Conservation (phyloP, 768 basidiomycete species). For the Asterophora parasitica region DNA sequence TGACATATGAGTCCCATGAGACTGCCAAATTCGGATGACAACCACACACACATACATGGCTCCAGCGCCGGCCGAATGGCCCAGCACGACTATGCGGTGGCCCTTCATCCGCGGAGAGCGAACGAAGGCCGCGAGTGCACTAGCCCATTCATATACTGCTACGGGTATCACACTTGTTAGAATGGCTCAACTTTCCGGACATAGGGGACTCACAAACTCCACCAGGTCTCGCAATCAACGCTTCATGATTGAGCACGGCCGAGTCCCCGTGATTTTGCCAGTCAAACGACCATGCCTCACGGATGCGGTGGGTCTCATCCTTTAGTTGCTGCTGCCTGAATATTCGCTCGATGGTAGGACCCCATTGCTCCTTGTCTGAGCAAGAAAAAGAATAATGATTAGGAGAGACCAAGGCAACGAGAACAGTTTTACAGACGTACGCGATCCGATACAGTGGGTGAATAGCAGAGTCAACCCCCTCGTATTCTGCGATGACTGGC, state of each 20-base stretch:
- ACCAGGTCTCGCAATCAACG: slow-evolving; percentile 25
- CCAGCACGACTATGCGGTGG: slow-evolving; percentile 12
- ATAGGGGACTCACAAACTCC: slow-evolving; percentile 14
- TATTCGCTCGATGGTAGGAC: slow-evolving; percentile 37
- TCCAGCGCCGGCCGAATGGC: slow-evolving; percentile 18
- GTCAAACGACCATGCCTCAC: slow-evolving; percentile 48
- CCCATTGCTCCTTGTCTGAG: slow-evolving; percentile 55
- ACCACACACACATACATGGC: slow-evolving; percentile 27
- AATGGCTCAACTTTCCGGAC: background rate
- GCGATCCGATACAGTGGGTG: slow-evolving; percentile 43
- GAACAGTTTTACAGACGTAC: slow-evolving; percentile 32
- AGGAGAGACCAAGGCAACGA: background rate
- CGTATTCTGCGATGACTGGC: slow-evolving; percentile 20
- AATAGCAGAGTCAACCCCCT: slow-evolving; percentile 41
- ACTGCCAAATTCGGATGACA: too few species aligned
- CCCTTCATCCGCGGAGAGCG: slow-evolving; percentile 14
- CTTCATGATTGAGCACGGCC: slow-evolving; percentile 36
- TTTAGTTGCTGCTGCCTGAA: slow-evolving; percentile 26
- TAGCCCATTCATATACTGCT: slow-evolving; percentile 16
- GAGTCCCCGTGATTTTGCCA: slow-evolving; percentile 49
- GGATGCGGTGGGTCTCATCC: slow-evolving; percentile 20
- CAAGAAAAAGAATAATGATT: background rate
- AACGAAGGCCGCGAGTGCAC: slow-evolving; percentile 12
- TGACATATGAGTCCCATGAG: slow-evolving; percentile 16
- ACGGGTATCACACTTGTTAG: background rate